Base-by-base conservation (phyloP, 2,329 filamentous ascomycete species). In the Fusarium pilosicola region DNA sequence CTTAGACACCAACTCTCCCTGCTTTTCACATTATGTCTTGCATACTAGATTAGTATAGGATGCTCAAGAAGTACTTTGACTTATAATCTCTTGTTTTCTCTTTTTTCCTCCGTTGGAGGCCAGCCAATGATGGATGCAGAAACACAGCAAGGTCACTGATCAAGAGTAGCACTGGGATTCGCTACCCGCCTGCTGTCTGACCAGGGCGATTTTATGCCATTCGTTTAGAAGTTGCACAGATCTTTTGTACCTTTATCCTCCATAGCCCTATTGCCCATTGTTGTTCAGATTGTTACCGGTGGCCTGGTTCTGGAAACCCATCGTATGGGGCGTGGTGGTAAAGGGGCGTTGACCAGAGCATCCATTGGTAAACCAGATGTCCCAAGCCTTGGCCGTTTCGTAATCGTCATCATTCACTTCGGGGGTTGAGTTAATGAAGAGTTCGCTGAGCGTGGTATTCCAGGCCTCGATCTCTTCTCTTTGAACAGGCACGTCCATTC, bases 1-100 rank as follows among this genome's bases (percentile, higher is more conserved):
- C 67, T 54, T 58, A 69, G 63, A 60, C 46, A 69, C 71, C 55
- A 61, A 57, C 38, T 61, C 48, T 55, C 46, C 34, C 57, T 73
- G 62, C 65, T 65, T 60, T 38, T 60, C 48, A 63, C 41, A 51
- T 48, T 62, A 42, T 57, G 62, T 67, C 61, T 46, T 65, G 67
- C 59, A 75, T 64, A 69, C 55, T 63, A 49, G 28, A 62, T 42
- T 28, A 54, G 44, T 51, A 54, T 59, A 63, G 58, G 62, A 70
- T 72, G 64, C 58, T 36, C 42, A 62, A 67, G 60, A 68, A 74
- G 48, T 68, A 49, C 39, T 45, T 46, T 63, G 42, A 28, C 39
- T 45, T 36, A 26, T 36, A 12, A 34, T 22, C 32, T 26, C 28
- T 42, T 41, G 32, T 54, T 55, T 24, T 10, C 7, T 24, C 30